A percentile compares a stretch with the other conserved stretches of the same genome.
These are phyloP conservation scores for Datura wrightii DNA, from an alignment of 257 asterid genomes.

Conservation along the genomic window DNA sequence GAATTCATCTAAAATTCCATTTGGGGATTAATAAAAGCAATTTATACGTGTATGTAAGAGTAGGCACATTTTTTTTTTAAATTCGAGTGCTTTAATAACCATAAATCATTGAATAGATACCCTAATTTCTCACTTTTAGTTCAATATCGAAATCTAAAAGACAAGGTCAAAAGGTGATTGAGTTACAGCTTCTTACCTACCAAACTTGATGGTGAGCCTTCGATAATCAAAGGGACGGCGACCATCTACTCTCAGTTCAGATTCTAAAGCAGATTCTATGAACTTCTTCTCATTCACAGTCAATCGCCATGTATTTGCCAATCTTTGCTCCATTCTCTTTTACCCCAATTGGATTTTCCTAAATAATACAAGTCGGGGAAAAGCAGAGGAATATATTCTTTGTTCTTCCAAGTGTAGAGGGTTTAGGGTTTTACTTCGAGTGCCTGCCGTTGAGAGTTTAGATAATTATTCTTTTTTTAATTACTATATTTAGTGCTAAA, in stretches of 20 bases:
- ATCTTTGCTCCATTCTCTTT: slow-evolving; percentile 74
- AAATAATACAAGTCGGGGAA: not conserved
- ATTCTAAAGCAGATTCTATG: slow-evolving; percentile 69
- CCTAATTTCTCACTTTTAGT: not conserved
- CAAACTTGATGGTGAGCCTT: slow-evolving; percentile 67
- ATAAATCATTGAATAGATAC: too few species aligned
- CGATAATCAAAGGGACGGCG: slow-evolving; percentile 91
- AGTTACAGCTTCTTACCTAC: slow-evolving; percentile 52
- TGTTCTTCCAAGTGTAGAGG: not conserved
- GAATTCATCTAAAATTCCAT: not conserved
- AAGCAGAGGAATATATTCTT: not conserved
- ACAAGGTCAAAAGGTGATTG: not conserved
- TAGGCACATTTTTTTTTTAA: too few species aligned
- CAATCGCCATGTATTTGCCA: slow-evolving; percentile 71
- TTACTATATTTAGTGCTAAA: too few species aligned
- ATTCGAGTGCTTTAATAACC: too few species aligned
- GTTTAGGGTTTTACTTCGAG: not conserved
- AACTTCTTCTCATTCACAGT: slow-evolving; percentile 81
- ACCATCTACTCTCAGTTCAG: slow-evolving; percentile 87
- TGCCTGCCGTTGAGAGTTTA: too few species aligned
- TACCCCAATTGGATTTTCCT: not conserved
- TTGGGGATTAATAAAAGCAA: not conserved
- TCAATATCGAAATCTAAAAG: not conserved
- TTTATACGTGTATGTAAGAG: too few species aligned
- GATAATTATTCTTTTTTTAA: too few species aligned